phyloP scores from a whole-genome alignment of 2,329 filamentous ascomycete genomes.

The Chaetomiaceae sp. region DNA sequence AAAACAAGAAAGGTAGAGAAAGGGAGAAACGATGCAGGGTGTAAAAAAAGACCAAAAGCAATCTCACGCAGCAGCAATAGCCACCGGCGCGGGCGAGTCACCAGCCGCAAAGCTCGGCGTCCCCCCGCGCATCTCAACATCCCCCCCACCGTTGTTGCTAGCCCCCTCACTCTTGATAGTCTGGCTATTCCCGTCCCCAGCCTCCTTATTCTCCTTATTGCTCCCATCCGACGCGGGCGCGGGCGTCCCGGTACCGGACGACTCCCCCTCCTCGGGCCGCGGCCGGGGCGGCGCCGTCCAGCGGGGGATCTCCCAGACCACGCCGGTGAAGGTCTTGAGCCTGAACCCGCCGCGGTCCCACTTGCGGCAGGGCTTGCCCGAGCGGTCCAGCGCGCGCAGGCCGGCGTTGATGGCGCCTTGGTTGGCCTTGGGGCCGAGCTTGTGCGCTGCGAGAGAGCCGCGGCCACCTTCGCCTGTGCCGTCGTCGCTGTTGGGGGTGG shows the following conservation, averaged over 20 bases:
- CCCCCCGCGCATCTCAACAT: slow-evolving; percentile 52
- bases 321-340: slow-evolving; percentile 89
- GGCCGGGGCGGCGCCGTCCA: slow-evolving; percentile 72
- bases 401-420: slow-evolving; percentile 96
- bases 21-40: neutral
- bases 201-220: slow-evolving; percentile 58
- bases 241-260: slow-evolving; percentile 43
- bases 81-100: slow-evolving; percentile 42
- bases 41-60: neutral
- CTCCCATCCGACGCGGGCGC: slow-evolving; percentile 44
- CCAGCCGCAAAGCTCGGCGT: slow-evolving; percentile 46
- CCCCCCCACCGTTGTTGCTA: slow-evolving; percentile 41
- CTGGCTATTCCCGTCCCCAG: slow-evolving; percentile 49
- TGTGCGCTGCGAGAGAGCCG: slow-evolving; percentile 57
- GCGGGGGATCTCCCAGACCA: slow-evolving; percentile 72
- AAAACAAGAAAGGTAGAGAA: neutral
- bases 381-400: slow-evolving; percentile 86
- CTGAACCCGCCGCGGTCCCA: slow-evolving; percentile 81
- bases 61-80: slow-evolving; percentile 18
- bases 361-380: slow-evolving; percentile 84
- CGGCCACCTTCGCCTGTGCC: slow-evolving; percentile 54
- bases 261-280: slow-evolving; percentile 35
- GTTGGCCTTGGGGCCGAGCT: slow-evolving; percentile 93
- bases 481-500: slow-evolving; percentile 50
- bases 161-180: slow-evolving; percentile 44